Conservation (phyloP, 192 early-diverging fungal species). For the Umbelopsis sp. region DNA sequence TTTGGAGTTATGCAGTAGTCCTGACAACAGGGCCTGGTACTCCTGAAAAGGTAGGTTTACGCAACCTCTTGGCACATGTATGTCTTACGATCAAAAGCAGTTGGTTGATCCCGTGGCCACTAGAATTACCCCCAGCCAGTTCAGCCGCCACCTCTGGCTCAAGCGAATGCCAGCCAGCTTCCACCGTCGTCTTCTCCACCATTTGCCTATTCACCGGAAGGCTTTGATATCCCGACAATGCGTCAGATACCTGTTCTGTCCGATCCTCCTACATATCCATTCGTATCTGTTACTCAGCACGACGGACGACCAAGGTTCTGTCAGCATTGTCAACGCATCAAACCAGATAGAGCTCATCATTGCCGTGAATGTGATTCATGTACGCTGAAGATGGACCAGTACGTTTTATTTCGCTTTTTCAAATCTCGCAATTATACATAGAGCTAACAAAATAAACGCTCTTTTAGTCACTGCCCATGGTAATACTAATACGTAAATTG, state of each 20-base stretch:
- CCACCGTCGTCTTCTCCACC: background rate
- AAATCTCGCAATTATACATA: background rate
- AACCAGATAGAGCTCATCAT: conserved; percentile 55
- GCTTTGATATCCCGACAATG: conserved; percentile 24
- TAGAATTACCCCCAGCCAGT: conserved; percentile 10
- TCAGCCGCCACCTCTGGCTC: conserved; percentile 1
- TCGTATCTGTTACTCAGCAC: conserved; percentile 21
- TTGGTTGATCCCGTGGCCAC: background rate
- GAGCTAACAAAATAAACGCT: background rate
- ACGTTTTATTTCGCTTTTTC: conserved; percentile 21
- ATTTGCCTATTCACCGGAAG: conserved; percentile 22
- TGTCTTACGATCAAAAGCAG: background rate
- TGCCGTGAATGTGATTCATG: conserved; percentile 57
- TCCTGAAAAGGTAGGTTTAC: conserved; percentile 22
- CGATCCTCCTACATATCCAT: background rate
- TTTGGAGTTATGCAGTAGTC: conserved; percentile 25
- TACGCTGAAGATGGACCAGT: conserved; percentile 65
- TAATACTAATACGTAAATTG: background rate
- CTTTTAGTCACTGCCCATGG: conserved; percentile 38
- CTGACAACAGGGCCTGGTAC: conserved; percentile 26
- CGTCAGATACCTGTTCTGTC: background rate
- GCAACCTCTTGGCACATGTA: background rate
- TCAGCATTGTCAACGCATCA: conserved; percentile 38
- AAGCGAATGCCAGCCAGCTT: background rate
- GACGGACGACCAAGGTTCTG: conserved; percentile 34